Evolutionary conservation across 139 green algal genomes (phyloP).

Genomic region (Zygnema cylindricum): DNA sequence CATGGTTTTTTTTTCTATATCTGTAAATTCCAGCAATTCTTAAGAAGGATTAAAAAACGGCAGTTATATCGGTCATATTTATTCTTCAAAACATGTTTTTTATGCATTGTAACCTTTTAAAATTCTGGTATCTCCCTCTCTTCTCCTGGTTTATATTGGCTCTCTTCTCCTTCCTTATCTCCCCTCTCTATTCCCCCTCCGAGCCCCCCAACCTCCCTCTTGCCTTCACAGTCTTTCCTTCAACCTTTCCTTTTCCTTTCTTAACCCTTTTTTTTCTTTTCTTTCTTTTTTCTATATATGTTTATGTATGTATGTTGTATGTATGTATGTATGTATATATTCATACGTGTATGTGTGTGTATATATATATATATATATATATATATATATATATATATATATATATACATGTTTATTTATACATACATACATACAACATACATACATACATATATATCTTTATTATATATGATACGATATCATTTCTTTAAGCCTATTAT

Average conservation of each 20-base stretch:
- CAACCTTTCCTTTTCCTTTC: slow-evolving; percentile 3
- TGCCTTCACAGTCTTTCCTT: background rate
- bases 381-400: too few relatives aligned
- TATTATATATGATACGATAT: too few relatives aligned
- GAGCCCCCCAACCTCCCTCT: background rate
- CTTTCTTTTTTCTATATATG: background rate
- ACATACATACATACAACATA: too few relatives aligned
- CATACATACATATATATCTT: too few relatives aligned
- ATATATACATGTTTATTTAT: too few relatives aligned
- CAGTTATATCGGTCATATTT: slow-evolving; percentile 14
- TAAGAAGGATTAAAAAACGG: too few relatives aligned
- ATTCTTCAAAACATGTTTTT: background rate
- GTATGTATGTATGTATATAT: background rate
- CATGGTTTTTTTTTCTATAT: too few relatives aligned
- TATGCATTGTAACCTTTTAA: background rate
- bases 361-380: background rate
- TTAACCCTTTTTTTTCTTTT: background rate
- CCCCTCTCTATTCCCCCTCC: background rate
- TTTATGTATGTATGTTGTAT: background rate
- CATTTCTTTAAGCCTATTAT: too few relatives aligned
- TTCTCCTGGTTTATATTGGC: background rate
- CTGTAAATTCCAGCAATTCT: too few relatives aligned
- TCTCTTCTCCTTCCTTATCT: background rate
- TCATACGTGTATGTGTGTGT: background rate
- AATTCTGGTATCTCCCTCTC: slow-evolving; percentile 2